Evolutionary conservation across 805 yeast genomes (phyloP), one percentile per base, ranked within the genome.

Genomic region (Diddensiella transvaalensis): DNA sequence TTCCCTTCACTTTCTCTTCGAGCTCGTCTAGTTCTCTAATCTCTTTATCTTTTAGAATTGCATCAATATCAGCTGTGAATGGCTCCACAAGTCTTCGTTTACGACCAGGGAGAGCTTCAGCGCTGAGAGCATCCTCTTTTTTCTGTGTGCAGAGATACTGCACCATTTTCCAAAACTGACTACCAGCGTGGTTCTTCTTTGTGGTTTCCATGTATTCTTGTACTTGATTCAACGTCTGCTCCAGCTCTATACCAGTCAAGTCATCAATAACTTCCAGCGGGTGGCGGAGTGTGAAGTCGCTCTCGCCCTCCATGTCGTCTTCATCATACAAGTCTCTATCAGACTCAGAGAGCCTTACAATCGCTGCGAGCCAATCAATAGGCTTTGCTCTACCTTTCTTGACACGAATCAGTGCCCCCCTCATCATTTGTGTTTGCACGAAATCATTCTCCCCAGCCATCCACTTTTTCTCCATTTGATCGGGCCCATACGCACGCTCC

Each of bases 351-450:
- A 43, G 19, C 26, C 44, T 33, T 22, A 64, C n/a, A 3, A 30
- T 22, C 40, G 33, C 19, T 19, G 48, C 41, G 10, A 66, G 41
- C 51, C 48, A 44, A 48, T 65, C 69, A 10, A 60, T 41, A 3
- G 59, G 58, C 4, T 44, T 45, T 4, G 53, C 57, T 2, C 69
- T 50, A 8, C 52, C 54, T 29, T 64, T 60, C 23, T 49, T 47
- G 21, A 64, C 43, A 6, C 69, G 53, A 13, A 64, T 59, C 35
- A 58, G 33, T 4, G 69, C 59, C 1, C 68, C 67, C 35, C 52
- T 47, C 30, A 54, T 53, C 33, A 50, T 58, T 47, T 65, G 69
- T 42, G 50, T 48, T 30, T 60, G 42, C 18, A 60, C 55, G 47
- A 65, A 65, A 39, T 50, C 52, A 19, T 61, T 63, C 44, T 65